Conservation (phyloP, 306 rosid species). For the Oemleria cerasiformis region DNA sequence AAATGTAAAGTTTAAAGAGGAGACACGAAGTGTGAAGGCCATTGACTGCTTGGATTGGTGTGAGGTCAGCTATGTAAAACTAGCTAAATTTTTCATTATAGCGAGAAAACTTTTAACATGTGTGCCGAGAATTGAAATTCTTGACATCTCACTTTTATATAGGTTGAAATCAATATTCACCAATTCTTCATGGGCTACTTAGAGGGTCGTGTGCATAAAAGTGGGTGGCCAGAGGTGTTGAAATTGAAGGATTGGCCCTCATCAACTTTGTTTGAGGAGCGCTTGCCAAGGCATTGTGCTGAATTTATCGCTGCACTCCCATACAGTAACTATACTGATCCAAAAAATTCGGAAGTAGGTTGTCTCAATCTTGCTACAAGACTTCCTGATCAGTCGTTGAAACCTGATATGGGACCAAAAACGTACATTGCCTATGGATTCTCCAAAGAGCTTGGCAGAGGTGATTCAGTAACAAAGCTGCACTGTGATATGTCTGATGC, state of each 20-base stretch:
- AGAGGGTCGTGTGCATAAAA: conserved; percentile 32
- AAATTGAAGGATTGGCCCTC: conserved; percentile 51
- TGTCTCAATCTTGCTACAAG: conserved; percentile 37
- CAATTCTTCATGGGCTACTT: conserved; percentile 41
- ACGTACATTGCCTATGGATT: conserved; percentile 45
- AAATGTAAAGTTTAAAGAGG: conserved; percentile 45
- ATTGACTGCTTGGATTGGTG: conserved; percentile 49
- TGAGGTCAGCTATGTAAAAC: conserved; percentile 30
- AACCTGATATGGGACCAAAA: conserved; percentile 48
- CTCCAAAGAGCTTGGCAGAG: conserved; percentile 39
- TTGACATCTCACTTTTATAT: conserved; percentile 14
- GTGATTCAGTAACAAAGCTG: conserved; percentile 46
- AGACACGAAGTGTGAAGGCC: conserved; percentile 37
- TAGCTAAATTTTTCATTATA: neutral
- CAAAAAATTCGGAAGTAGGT: conserved; percentile 36
- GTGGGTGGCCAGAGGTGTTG: conserved; percentile 45
- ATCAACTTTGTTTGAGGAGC: conserved; percentile 41
- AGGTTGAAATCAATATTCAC: conserved; percentile 45
- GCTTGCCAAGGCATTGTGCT: conserved; percentile 45
- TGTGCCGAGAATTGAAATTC: neutral
- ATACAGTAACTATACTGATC: conserved; percentile 40
- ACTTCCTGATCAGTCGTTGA: conserved; percentile 36
- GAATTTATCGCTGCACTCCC: conserved; percentile 44
- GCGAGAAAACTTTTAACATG: neutral
- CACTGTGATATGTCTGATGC: conserved; percentile 52